Evolutionary conservation across 805 yeast genomes (phyloP).

Genomic region (Hagleromyces aurorensis): DNA sequence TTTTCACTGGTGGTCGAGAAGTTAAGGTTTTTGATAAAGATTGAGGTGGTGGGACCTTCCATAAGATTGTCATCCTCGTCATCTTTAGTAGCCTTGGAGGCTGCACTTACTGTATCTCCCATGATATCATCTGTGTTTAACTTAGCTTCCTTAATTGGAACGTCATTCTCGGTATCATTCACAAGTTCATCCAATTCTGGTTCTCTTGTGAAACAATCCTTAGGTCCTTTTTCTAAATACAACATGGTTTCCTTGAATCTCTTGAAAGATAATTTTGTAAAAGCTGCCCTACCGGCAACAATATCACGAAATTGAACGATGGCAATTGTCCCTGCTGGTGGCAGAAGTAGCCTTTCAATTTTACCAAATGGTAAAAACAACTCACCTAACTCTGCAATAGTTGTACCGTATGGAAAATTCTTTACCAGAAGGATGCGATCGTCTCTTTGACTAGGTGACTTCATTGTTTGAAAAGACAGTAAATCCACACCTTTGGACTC

Average conservation of each 20-base stretch:
- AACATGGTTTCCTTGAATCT: constrained; percentile 81
- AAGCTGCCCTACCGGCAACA: constrained; percentile 83
- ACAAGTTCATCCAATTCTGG: constrained; percentile 36
- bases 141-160: constrained; percentile 30
- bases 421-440: constrained; percentile 77
- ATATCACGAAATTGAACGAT: constrained; percentile 80
- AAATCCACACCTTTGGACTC: constrained; percentile 82
- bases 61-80: constrained; percentile 34
- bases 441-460: constrained; percentile 48
- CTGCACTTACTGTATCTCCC: constrained; percentile 34
- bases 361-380: constrained; percentile 76
- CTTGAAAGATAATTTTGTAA: constrained; percentile 77
- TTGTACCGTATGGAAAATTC: constrained; percentile 86
- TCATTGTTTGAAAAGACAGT: constrained; percentile 48
- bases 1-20: constrained; percentile 62
- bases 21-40: constrained; percentile 87
- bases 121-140: constrained; percentile 23
- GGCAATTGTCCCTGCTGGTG: constrained; percentile 95
- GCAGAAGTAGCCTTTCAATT: constrained; percentile 75
- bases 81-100: constrained; percentile 26
- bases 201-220: constrained; percentile 59
- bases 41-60: constrained; percentile 75
- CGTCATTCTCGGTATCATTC: constrained; percentile 24
- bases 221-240: constrained; percentile 92
- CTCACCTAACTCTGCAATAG: constrained; percentile 71